These are phyloP conservation scores for Pleurostoma richardsiae DNA, from an alignment of 2,329 filamentous ascomycete genomes.

Conservation along the genomic window DNA sequence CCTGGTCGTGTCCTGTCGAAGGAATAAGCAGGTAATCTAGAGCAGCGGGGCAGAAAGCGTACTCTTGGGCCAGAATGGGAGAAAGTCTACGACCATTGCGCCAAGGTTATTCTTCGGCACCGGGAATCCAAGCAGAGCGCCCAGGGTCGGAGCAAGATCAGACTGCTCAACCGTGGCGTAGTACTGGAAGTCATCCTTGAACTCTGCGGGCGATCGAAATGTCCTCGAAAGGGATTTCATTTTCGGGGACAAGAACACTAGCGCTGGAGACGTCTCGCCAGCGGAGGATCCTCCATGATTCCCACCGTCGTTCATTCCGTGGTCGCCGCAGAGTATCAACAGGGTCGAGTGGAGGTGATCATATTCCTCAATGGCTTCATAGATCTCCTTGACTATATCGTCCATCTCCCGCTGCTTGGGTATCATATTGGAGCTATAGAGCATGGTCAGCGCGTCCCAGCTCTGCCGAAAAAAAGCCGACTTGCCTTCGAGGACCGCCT, in stretches of 20 bases:
- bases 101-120: slow-evolving; percentile 87
- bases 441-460: no score
- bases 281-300: slow-evolving; percentile 93
- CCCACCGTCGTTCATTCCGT: slow-evolving; percentile 99
- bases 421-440: slow-evolving; percentile 73
- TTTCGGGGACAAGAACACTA: slow-evolving; percentile 88
- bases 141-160: slow-evolving; percentile 86
- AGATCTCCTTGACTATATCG: slow-evolving; percentile 69
- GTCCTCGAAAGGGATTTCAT: slow-evolving; percentile 50
- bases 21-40: neutral
- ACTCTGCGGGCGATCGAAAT: slow-evolving; percentile 47
- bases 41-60: slow-evolving; percentile 6
- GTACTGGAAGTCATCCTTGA: slow-evolving; percentile 70
- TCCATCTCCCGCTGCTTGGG: slow-evolving; percentile 97
- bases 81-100: slow-evolving; percentile 73
- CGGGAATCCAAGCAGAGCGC: slow-evolving; percentile 80
- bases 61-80: slow-evolving; percentile 71
- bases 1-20: slow-evolving; percentile 41
- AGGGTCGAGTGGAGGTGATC: slow-evolving; percentile 72
- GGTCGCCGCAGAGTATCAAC: slow-evolving; percentile 84
- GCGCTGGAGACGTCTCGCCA: slow-evolving; percentile 88
- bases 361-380: slow-evolving; percentile 65
- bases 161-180: slow-evolving; percentile 88
- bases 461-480: neutral
- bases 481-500: slow-evolving; percentile 74